Evolutionary conservation across 1,139 yeast species (phyloP), one percentile per base, ranked within the genome.

Genomic region (Yarrowia galli): DNA sequence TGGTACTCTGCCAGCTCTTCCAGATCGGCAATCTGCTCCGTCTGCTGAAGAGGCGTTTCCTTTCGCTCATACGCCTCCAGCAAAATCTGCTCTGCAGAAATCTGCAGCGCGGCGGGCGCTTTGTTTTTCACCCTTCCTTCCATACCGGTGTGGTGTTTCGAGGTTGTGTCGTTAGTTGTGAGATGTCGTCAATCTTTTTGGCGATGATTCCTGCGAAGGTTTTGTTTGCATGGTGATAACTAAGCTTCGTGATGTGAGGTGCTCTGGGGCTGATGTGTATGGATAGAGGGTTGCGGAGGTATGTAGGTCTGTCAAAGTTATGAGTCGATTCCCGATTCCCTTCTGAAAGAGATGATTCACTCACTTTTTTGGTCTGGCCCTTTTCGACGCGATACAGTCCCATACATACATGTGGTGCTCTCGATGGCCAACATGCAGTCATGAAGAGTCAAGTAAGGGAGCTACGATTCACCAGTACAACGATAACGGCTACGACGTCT

Each of bases 1-100:
- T 92, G 98, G 71, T 80, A 84, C 70, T 91, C 92, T 60, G 85
- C 82, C 42, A 92, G 82, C 73, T 93, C 98, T 53, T 87, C 86
- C 40, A 92, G 86, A 18, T 65, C 68, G 15, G 56, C 53, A 23
- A 54, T 42, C 54, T 72, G 75, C 74, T 81, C 73, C 64, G 89
- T 80, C 68, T 80, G 77, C 71, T 79, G 73, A 70, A 80, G 72
- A 0, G 85, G 81, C 28, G 77, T 78, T 43, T 81, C 83, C 68
- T 81, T 80, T 15, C 81, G 75, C 69, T 85, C 86, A 71, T 81
- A 85, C 0, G 89, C 88, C 69, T 85, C 89, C 51, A 82, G 79
- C 66, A 86, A 75, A 58, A 86, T 80, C 75, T 83, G 85, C 72
- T 85, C 88, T 0, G 89, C 87, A 1, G 88, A 78, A 61, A 86